phyloP scores from a whole-genome alignment of 352 stramenopile species.

The Paralagenidium karlingii region DNA sequence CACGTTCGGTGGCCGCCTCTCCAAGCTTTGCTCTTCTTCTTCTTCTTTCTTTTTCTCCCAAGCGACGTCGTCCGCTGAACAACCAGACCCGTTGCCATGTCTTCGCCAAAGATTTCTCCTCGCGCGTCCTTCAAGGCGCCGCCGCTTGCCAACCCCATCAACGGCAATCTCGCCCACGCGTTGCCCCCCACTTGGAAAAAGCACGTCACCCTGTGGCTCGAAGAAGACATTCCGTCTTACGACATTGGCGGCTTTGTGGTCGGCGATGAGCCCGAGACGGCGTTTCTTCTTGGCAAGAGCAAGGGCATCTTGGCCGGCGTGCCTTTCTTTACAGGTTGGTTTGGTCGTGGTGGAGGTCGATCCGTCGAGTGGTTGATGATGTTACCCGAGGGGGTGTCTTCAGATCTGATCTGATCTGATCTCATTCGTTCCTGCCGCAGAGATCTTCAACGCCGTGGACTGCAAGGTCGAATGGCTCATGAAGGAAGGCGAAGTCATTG shows the following conservation, averaged over 20 bases:
- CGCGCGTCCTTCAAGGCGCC: no score
- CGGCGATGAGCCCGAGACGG: conserved; percentile 65
- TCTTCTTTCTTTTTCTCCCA: no score
- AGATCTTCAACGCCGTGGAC: conserved; percentile 86
- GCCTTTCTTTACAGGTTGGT: conserved; percentile 91
- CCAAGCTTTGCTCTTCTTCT: no score
- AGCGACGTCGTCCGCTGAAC: no score
- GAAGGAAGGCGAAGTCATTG: conserved; percentile 46
- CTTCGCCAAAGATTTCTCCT: no score
- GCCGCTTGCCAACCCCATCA: no score
- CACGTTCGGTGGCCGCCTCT: no score
- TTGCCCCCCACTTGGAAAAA: conserved; percentile 75
- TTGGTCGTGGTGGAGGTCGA: no score
- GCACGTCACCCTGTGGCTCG: conserved; percentile 88
- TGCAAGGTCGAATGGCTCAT: conserved; percentile 89
- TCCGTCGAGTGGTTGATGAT: neutral
- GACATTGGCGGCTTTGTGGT: conserved; percentile 98
- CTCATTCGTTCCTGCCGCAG: conserved; percentile 12
- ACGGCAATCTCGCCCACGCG: conserved; percentile 56
- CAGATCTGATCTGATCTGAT: neutral
- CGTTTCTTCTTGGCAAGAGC: conserved; percentile 88
- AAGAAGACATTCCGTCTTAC: conserved; percentile 94
- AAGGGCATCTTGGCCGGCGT: conserved; percentile 89
- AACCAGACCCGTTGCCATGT: no score
- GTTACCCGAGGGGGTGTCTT: neutral